Conservation (phyloP, 2,329 filamentous ascomycete genomes). For the Zasmidium angulare region DNA sequence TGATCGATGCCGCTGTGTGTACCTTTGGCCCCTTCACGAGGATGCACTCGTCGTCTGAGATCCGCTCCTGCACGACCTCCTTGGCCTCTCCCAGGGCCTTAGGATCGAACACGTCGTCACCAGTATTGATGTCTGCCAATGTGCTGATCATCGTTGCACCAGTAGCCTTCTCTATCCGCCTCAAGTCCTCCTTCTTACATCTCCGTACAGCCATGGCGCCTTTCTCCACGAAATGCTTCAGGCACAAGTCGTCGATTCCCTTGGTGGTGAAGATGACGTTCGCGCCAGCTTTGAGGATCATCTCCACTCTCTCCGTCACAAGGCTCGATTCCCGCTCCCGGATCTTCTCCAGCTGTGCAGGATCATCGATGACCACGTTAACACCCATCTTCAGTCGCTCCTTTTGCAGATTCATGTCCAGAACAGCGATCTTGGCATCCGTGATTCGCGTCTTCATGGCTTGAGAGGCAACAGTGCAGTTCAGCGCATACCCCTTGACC, state of each 20-base stretch:
- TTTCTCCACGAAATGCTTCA: conserved; percentile 92
- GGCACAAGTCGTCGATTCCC: conserved; percentile 92
- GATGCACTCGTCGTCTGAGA: conserved; percentile 98
- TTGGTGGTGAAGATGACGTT: conserved; percentile 97
- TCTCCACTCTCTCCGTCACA: conserved; percentile 87
- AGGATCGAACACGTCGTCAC: conserved; percentile 92
- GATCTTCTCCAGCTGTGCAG: conserved; percentile 96
- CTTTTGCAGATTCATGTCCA: conserved; percentile 99
- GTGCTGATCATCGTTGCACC: conserved; percentile 91
- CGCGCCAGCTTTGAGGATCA: conserved; percentile 96
- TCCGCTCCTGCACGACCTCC: conserved; percentile 96
- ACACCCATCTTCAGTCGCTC: conserved; percentile 99
- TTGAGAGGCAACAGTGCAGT: conserved; percentile 97
- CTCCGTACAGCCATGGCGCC: conserved; percentile 93
- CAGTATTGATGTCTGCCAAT: conserved; percentile 84
- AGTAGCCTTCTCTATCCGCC: conserved; percentile 93
- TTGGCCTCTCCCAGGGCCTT: conserved; percentile 88
- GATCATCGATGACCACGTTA: conserved; percentile 97
- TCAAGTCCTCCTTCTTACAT: conserved; percentile 97
- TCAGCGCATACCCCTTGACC: conserved; percentile 94
- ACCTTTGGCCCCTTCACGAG: conserved; percentile 93
- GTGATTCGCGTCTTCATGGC: conserved; percentile 92
- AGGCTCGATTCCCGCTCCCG: conserved; percentile 89
- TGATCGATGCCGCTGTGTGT: conserved; percentile 91
- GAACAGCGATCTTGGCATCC: conserved; percentile 92